Evolutionary conservation across 164 flowering plant species (phyloP), one percentile per base, ranked within the genome.

Genomic region (Houttuynia cordata): DNA sequence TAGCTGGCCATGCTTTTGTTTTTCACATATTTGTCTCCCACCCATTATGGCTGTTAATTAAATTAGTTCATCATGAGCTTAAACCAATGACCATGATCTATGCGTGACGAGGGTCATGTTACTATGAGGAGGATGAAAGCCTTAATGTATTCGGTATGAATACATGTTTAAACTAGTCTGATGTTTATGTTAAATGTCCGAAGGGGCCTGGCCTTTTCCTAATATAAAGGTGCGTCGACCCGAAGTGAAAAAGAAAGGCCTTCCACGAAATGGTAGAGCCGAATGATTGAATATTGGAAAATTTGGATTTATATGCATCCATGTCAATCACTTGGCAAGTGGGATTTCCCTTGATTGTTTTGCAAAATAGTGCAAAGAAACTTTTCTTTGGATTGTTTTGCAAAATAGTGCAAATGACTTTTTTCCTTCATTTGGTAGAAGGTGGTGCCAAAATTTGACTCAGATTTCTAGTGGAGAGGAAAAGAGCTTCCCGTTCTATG

Each of bases 31-130:
- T 64, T 45, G 39, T 59, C 57, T 63, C 65, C 67, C 74, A 71
- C 69, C 61, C 64, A 64, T 60, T 60, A 56, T 63, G 62, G 67
- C 79, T 75, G 64, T 70, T 62, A 24, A 24, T 70, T 55, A 49
- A 63, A 65, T 65, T 55, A 66, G 53, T 63, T 34, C 53, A 56
- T 25, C 53, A 63, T 58, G 58, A 53, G 54, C 58, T 57, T 53
- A 56, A 58, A 37, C 21, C 59, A 66, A 65, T 19, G 13, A 58
- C 59, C n/a, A 30, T 30, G 2, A 30, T 30, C 2, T 30, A 30
- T 30, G 6, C 37, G 39, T 65, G 59, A 54, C 23, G 14, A 59
- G 56, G 30, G 51, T 53, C 64, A 55, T 65, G 64, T 64, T 66
- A 61, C 34, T 9, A 19, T 57, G 45, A 37, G 34, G 20, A 13